phyloP scores from a whole-genome alignment of 1,284 basidiomycete species.

The Spongiforma sp. region DNA sequence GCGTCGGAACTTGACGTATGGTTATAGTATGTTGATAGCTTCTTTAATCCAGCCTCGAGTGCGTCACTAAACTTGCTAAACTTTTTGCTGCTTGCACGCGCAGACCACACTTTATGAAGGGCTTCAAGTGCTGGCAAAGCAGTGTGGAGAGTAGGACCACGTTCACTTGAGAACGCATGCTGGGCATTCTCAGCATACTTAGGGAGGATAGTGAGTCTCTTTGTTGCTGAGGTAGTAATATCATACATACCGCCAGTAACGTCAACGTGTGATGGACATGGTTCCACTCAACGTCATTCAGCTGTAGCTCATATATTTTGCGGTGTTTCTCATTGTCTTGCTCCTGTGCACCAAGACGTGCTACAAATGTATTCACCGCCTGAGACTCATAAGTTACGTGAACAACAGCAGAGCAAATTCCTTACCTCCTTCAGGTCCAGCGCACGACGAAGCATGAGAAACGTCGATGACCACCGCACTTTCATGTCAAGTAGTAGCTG shows the following conservation, averaged over 20 bases:
- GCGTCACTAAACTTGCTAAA: background rate
- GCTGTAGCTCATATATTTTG: background rate
- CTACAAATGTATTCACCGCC: background rate
- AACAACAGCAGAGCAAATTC: background rate
- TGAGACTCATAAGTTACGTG: background rate
- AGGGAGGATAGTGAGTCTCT: background rate
- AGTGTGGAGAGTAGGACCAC: background rate
- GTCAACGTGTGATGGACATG: background rate
- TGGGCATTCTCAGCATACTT: background rate
- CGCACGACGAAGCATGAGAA: background rate
- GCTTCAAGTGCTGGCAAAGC: background rate
- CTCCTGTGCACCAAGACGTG: background rate
- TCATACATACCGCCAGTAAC: background rate
- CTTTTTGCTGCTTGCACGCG: background rate
- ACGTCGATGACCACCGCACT: background rate
- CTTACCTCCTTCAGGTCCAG: background rate
- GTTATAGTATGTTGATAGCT: conserved; percentile 2
- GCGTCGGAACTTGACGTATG: background rate
- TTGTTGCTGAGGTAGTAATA: background rate
- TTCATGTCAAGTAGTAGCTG: background rate
- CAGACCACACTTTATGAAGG: background rate
- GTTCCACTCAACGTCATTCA: background rate
- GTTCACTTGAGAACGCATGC: background rate
- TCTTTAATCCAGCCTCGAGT: background rate
- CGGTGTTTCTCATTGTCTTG: background rate